Percentiles rank a stretch among this genome's conserved stretches.
phyloP scores from a whole-genome alignment of 352 stramenopile genomes.

The Peronospora belbahrii region DNA sequence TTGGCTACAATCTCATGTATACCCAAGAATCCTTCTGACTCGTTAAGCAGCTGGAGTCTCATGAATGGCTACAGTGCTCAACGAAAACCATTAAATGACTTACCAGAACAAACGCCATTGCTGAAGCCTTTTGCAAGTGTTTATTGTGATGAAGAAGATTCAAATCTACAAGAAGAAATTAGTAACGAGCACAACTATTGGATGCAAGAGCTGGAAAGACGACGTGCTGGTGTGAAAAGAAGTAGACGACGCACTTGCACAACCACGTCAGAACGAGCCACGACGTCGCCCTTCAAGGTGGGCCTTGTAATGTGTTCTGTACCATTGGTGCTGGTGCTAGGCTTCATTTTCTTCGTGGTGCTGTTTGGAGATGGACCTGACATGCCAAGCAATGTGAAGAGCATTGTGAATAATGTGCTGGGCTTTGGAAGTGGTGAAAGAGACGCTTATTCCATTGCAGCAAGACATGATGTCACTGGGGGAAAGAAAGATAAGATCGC shows the following conservation, averaged over 20 bases:
- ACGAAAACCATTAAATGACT: conserved; percentile 23
- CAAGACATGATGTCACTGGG: conserved; percentile 7
- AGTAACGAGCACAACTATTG: conserved; percentile 59
- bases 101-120: conserved; percentile 24
- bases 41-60: no score
- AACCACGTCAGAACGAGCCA: conserved; percentile 31
- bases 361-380: conserved; percentile 26
- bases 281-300: conserved; percentile 43
- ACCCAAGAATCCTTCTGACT: conserved; percentile 1
- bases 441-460: conserved; percentile 1
- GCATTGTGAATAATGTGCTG: conserved; percentile 17
- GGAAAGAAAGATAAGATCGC: conserved; percentile 8
- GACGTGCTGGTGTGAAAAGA: conserved; percentile 25
- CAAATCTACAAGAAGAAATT: conserved; percentile 32
- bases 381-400: conserved; percentile 8
- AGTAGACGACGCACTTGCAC: conserved; percentile 33
- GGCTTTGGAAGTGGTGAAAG: conserved; percentile 1
- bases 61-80: conserved; percentile 6
- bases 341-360: conserved; percentile 52
- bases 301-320: conserved; percentile 66
- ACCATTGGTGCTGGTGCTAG: conserved; percentile 45
- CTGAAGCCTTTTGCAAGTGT: conserved; percentile 20
- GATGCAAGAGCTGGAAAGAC: conserved; percentile 61
- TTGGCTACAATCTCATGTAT: neutral
- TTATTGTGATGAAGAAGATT: conserved; percentile 24